Evolutionary conservation across 495 filamentous ascomycete species (phyloP).

Genomic region (Mycothermus thermophilus): DNA sequence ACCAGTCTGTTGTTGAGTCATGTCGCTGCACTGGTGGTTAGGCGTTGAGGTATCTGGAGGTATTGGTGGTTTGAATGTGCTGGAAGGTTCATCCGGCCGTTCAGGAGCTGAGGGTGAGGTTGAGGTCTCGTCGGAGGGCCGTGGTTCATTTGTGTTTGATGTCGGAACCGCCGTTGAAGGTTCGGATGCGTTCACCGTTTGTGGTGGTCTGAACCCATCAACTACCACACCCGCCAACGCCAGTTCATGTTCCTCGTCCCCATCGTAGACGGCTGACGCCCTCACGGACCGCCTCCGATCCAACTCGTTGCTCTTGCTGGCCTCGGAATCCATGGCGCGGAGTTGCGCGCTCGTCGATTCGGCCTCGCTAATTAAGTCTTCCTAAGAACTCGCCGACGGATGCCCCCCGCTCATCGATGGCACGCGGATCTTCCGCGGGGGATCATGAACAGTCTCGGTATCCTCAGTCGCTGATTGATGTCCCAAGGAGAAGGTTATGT

Average conservation of each 20-base stretch:
- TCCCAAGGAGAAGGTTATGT: too few relatives aligned
- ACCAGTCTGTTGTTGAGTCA: conserved; percentile 16
- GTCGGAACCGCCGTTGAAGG: not conserved
- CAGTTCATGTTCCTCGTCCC: conserved; percentile 13
- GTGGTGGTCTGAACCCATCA: conserved; percentile 18
- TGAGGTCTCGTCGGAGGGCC: conserved; percentile 1
- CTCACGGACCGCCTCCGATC: conserved; percentile 25
- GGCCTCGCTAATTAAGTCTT: not conserved
- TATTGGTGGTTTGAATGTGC: conserved; percentile 31
- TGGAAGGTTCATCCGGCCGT: conserved; percentile 25
- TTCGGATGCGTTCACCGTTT: not conserved
- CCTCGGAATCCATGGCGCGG: conserved; percentile 22
- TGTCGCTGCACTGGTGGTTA: conserved; percentile 11
- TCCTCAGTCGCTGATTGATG: too few relatives aligned
- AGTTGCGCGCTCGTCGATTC: conserved; percentile 1
- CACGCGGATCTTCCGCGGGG: too few relatives aligned
- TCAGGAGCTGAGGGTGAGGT: conserved; percentile 2
- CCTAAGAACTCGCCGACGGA: conserved; percentile 1
- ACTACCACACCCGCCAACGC: conserved; percentile 14
- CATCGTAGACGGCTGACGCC: conserved; percentile 17
- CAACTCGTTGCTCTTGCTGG: conserved; percentile 21
- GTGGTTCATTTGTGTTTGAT: too few relatives aligned
- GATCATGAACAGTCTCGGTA: too few relatives aligned
- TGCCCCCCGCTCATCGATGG: conserved; percentile 20
- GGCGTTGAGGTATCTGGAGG: conserved; percentile 28